Evolutionary conservation across 106 monocot genomes (phyloP).

Genomic region (Dendrobium catenatum): DNA sequence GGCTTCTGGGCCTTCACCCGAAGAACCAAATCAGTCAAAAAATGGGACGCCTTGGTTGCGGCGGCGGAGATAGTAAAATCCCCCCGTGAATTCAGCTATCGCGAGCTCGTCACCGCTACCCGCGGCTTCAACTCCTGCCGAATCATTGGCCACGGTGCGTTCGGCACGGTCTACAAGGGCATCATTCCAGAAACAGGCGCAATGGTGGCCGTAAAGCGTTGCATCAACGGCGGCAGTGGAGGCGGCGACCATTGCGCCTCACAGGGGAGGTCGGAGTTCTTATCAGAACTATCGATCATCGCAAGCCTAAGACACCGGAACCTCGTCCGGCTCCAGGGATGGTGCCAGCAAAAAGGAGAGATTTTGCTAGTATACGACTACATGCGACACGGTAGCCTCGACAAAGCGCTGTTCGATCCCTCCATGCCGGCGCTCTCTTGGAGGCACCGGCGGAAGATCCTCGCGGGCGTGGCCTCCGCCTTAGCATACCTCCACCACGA

Average conservation of each 20-base stretch:
- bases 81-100: slow-evolving; percentile 80
- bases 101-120: slow-evolving; percentile 65
- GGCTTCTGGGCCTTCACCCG: slow-evolving; percentile 42
- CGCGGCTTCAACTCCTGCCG: slow-evolving; percentile 48
- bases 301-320: slow-evolving; percentile 94
- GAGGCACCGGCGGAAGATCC: slow-evolving; percentile 66
- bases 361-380: slow-evolving; percentile 91
- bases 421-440: slow-evolving; percentile 33
- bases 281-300: slow-evolving; percentile 94
- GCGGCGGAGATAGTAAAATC: slow-evolving; percentile 47
- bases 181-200: slow-evolving; percentile 75
- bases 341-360: slow-evolving; percentile 93
- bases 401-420: slow-evolving; percentile 67
- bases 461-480: slow-evolving; percentile 85
- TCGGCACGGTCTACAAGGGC: slow-evolving; percentile 96
- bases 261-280: slow-evolving; percentile 59
- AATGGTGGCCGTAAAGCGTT: slow-evolving; percentile 79
- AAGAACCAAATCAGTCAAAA: slow-evolving; percentile 18
- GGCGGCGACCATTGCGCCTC: slow-evolving; percentile 5
- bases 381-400: slow-evolving; percentile 93
- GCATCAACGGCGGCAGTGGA: slow-evolving; percentile 36
- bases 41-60: slow-evolving; percentile 22
- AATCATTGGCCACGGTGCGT: slow-evolving; percentile 88
- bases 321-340: slow-evolving; percentile 71
- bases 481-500: slow-evolving; percentile 94